A percentile compares a stretch with the other conserved stretches of the same genome.
phyloP scores from a whole-genome alignment of 139 green algal genomes.

The Auxenochlorella pyrenoidosa region DNA sequence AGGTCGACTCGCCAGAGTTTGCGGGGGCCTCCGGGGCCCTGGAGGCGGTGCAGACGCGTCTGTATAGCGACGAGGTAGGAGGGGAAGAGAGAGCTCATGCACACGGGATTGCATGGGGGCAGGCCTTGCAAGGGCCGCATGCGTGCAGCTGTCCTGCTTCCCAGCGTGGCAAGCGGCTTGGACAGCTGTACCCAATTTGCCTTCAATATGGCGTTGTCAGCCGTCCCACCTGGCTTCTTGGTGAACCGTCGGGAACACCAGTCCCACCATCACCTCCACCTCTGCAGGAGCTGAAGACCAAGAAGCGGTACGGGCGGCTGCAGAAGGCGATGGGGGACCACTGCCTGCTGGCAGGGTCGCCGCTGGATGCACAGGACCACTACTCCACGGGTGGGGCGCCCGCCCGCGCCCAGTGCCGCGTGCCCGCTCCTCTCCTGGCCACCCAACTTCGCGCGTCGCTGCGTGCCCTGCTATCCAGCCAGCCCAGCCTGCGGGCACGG shows the following conservation, averaged over 20 bases:
- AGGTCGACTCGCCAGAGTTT: conserved; percentile 47
- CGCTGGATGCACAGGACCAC: conserved; percentile 74
- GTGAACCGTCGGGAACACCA: background rate
- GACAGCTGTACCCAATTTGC: too few species aligned
- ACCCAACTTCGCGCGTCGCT: too few species aligned
- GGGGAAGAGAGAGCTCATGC: background rate
- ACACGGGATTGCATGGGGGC: too few species aligned
- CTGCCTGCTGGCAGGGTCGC: conserved; percentile 80
- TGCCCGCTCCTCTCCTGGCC: too few species aligned
- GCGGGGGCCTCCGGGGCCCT: conserved; percentile 29
- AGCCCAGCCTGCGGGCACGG: background rate
- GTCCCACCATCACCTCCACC: background rate
- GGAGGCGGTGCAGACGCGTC: conserved; percentile 54
- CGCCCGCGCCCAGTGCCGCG: background rate
- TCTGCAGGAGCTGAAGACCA: conserved; percentile 52
- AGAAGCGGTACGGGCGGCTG: conserved; percentile 76
- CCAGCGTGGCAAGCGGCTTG: too few species aligned
- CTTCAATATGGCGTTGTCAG: too few species aligned
- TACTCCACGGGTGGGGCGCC: conserved; percentile 44
- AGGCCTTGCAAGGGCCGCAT: too few species aligned
- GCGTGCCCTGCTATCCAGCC: background rate
- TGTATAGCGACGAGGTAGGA: conserved; percentile 54
- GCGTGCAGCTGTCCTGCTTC: too few species aligned
- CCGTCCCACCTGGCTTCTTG: too few species aligned
- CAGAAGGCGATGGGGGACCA: conserved; percentile 88